phyloP scores from a whole-genome alignment of 2,329 filamentous ascomycete genomes.

The Shiraia bambusicola region DNA sequence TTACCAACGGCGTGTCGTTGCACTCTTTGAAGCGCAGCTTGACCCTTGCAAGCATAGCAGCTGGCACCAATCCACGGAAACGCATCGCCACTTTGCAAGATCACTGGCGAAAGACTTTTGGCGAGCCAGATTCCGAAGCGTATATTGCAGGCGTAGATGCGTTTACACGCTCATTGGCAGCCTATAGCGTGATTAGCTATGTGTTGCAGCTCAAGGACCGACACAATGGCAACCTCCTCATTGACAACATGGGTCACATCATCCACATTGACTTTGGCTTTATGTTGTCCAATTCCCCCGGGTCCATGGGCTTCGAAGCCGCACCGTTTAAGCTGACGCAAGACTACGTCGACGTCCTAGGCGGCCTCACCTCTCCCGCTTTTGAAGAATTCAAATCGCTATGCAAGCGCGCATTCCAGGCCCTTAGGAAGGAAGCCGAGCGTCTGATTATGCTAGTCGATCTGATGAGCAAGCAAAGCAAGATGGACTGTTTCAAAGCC shows the following conservation, averaged over 20 bases:
- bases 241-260: slow-evolving; percentile 83
- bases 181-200: slow-evolving; percentile 84
- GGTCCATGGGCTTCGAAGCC: slow-evolving; percentile 81
- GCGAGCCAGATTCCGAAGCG: slow-evolving; percentile 65
- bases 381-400: slow-evolving; percentile 75
- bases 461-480: slow-evolving; percentile 80
- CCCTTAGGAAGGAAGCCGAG: slow-evolving; percentile 74
- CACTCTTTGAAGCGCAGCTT: slow-evolving; percentile 82
- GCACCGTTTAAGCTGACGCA: slow-evolving; percentile 85
- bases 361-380: slow-evolving; percentile 68
- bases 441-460: slow-evolving; percentile 79
- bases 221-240: slow-evolving; percentile 83
- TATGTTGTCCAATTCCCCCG: slow-evolving; percentile 84
- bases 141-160: slow-evolving; percentile 73
- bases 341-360: slow-evolving; percentile 82
- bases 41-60: slow-evolving; percentile 72
- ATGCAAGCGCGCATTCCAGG: slow-evolving; percentile 84
- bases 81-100: slow-evolving; percentile 79
- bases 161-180: slow-evolving; percentile 78
- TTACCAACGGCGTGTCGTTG: slow-evolving; percentile 84
- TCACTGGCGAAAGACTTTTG: slow-evolving; percentile 79
- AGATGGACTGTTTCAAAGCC: slow-evolving; percentile 77
- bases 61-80: slow-evolving; percentile 70
- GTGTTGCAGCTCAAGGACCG: slow-evolving; percentile 81
- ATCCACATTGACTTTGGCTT: slow-evolving; percentile 90